A percentile compares a stretch with the other conserved stretches of the same genome.
phyloP scores from a whole-genome alignment of 192 early-diverging fungal species.

The Coemansia sp. region DNA sequence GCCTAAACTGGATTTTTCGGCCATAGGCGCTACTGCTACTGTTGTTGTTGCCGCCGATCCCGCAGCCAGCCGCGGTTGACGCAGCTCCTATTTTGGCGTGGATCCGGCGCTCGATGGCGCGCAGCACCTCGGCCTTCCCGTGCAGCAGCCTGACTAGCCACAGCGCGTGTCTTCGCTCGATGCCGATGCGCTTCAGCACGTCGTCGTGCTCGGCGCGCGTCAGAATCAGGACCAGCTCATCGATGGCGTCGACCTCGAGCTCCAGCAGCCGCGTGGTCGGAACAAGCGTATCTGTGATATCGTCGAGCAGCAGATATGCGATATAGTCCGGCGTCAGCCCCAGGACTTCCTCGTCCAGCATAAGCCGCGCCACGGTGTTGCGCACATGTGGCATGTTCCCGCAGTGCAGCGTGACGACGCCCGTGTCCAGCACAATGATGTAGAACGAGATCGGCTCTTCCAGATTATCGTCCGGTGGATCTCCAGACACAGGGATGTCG shows the following conservation, averaged over 20 bases:
- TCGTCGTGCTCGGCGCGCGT: slow-evolving; percentile 82
- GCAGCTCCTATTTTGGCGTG: slow-evolving; percentile 14
- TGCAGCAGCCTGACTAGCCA: slow-evolving; percentile 66
- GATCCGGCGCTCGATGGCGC: slow-evolving; percentile 61
- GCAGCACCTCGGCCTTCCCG: slow-evolving; percentile 75
- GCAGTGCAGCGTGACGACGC: slow-evolving; percentile 46
- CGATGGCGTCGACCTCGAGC: slow-evolving; percentile 92
- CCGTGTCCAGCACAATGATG: slow-evolving; percentile 37
- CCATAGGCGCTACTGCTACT: neutral
- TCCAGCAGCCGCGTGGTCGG: slow-evolving; percentile 86
- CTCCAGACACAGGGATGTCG: neutral
- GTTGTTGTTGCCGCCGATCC: neutral
- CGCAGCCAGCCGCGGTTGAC: neutral
- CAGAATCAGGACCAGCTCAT: slow-evolving; percentile 89
- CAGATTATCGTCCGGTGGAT: slow-evolving; percentile 13
- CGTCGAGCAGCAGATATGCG: slow-evolving; percentile 90
- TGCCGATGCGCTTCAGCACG: slow-evolving; percentile 74
- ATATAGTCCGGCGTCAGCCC: slow-evolving; percentile 76
- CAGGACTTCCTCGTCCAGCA: slow-evolving; percentile 35
- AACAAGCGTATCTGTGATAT: slow-evolving; percentile 90
- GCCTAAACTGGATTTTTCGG: neutral
- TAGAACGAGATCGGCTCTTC: slow-evolving; percentile 51
- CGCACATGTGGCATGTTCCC: slow-evolving; percentile 38
- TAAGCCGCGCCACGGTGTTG: slow-evolving; percentile 60
- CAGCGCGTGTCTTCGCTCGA: slow-evolving; percentile 70